Evolutionary conservation across 805 yeast species (phyloP), one percentile per base, ranked within the genome.

Genomic region (Tetrapisispora phaffii): DNA sequence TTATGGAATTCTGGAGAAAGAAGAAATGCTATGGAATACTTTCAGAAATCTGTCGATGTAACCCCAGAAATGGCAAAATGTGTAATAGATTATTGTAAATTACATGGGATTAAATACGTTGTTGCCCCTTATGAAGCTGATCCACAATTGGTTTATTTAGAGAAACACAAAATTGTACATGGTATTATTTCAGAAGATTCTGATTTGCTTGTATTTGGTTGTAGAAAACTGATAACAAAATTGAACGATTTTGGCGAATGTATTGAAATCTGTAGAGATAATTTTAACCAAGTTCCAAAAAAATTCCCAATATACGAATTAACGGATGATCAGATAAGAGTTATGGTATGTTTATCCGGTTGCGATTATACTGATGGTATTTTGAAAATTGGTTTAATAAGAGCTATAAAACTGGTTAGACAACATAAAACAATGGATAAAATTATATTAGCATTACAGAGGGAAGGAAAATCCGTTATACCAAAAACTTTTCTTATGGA

Each of bases 41-140:
- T 79, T 57, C 80, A 77, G 62, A 83, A 83, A 62, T 81, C 93
- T 33, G 84, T 95, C 5, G 89, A 83, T 54, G 83, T 93, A 12
- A 84, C 96, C 2, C 87, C 96, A 1, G 78, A 79, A 50, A 88
- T 93, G 93, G 97, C 96, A 5, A 85, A 85, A 54, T 74, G 86
- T 12, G 71, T 90, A 12, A 87, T 89, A 58, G 83, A 81, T 34
- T 82, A 75, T 55, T 71, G 94, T 50, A 79, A 79, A 52, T 51
- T 60, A 13, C 69, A 73, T 39, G 63, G 65, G 1, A 77, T 93
- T 41, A 74, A 72, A 47, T 90, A 76, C 55, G 76, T 93, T 7
- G 98, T 93, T 8, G 97, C 99, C 0, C 99, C 99, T 0, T 93
- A 87, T 60, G 99, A 93, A 66, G 98, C 98, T 0, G 99, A 93